Evolutionary conservation across 805 yeast species (phyloP), one percentile per base, ranked within the genome.

Genomic region (Vanderwaltozyma verrucispora): DNA sequence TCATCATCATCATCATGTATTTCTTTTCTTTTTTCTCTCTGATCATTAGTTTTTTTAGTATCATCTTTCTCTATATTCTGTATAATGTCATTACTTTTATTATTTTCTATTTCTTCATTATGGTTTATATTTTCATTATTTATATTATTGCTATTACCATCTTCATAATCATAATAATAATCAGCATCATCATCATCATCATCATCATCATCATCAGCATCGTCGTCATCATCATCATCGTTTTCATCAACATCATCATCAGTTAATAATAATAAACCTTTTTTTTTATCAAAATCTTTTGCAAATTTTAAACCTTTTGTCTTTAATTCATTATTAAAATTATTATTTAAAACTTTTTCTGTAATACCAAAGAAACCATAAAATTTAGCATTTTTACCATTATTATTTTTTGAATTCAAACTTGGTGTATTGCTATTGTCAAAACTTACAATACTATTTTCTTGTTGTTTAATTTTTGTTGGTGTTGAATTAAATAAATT

Each of bases 211-310:
- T 20, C 10, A 17, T 26, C 20, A 8, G 16, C 6, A 18, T 14
- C 14, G 17, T 11, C 14, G 19, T 16, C 21, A 15, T 14, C 10
- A 20, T 26, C 27, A 9, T 14, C 30, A 19, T 30, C 30, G 20
- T 11, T 21, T 17, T 26, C 34, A 15, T 19, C 20, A 14, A 27
- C 24, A 31, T 31, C 32, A 14, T 30, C 18, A 9, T 18, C 19
- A 8, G 8, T 20, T 4, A 31, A 15, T 21, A 9, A 21, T 21
- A 21, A 21, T 21, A 21, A 21, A 11, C 39, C 39, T 16, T 28
- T 36, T 17, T 27, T 23, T 21, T 27, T 32, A 28, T 36, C 39
- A 14, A 36, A 36, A 12, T 35, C 20, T 30, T 15, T 20, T 3
- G 39, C 35, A 7, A 23, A 7, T 31, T 36, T 30, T 25, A 36